Evolutionary conservation across 352 stramenopile genomes (phyloP), one percentile per base, ranked within the genome.

Genomic region (Pythium apleroticum): DNA sequence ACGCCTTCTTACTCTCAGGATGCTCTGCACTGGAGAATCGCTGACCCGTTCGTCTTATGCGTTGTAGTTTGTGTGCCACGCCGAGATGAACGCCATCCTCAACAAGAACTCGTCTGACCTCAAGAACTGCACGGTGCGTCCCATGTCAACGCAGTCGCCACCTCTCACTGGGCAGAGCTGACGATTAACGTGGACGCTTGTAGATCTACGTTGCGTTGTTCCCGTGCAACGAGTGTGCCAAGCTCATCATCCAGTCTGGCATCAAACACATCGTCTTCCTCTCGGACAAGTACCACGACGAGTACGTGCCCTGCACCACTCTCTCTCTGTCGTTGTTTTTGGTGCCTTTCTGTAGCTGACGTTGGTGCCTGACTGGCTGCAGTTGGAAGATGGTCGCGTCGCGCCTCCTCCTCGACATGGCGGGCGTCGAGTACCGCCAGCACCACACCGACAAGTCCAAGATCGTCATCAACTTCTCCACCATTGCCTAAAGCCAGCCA

Each of bases 61-160:
- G 2, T 39, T 22, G 20, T 57, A 98, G 76, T 99, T 99, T 75
- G 97, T 99, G 24, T 98, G 95, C 57, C 97, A 99, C 70, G 97
- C 97, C 20, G 97, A 99, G 81, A 97, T 99, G 81, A 99, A 99
- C 78, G 97, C 97, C 7, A 99, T 99, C 73, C 72, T 99, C 55
- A 99, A 99, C 78, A 99, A 98, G 72, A 98, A 98, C 69, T 96
- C 89, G 46, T 92, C 93, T 0, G 91, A 97, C 72, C 83, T 98
- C 22, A 88, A 96, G 60, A 90, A 86, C 61, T 97, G 95, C 63
- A 96, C 90, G 67, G 86, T 97, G 69, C 35, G 63, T n/a, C n/a
- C n/a, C n/a, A n/a, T n/a, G n/a, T n/a, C n/a, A n/a, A n/a, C n/a
- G n/a, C n/a, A n/a, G n/a, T n/a, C n/a, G n/a, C n/a, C n/a, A n/a